Base-by-base conservation (phyloP, 352 stramenopile species). In the Phytophthora agathidicida region DNA sequence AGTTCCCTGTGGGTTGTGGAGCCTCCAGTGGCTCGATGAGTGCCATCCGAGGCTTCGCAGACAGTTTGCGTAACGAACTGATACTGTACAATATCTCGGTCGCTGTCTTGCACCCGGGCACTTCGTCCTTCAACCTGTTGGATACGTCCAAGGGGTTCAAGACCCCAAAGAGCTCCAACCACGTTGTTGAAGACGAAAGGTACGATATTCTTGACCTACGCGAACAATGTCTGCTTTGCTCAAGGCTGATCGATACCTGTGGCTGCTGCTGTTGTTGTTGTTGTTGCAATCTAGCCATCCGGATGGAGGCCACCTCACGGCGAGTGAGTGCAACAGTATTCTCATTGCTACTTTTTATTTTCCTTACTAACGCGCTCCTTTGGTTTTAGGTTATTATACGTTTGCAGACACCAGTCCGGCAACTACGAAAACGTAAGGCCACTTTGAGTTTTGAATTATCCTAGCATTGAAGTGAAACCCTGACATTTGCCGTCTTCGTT, bases 21-120 rank as follows among this genome's bases (percentile, higher is more conserved):
- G 78, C 86, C 1, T 98, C 97, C 70, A 83, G 73, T 44, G 81
- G 91, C 1, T 87, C 84, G 27, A 98, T 98, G 62, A 96, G 84
- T 66, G 96, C 92, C 3, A 43, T 98, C 14, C 75, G 91, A 11
- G 94, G 91, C 27, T 83, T 98, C 51, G 90, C 93, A 3, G 94
- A 98, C 37, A 77, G 78, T n/a, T 69, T 98, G 14, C 80, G 79
- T 22, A 89, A 87, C 36, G 77, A 93, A 45, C 38, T 95, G 19
- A 54, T 79, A 39, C 51, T 88, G 36, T 93, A 89, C 68, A 80
- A 80, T 36, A 90, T 96, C 16, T 81, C 71, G 17, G 73, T 98
- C 22, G 78, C 80, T 44, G 73, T 98, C 27, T 93, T 88, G 10
- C 98, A 96, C 70, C 94, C 94, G 28, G 92, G 92, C 14, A 93